Evolutionary conservation across 139 green algal genomes (phyloP), one percentile per base, ranked within the genome.

Genomic region (Picochlorum sp.): DNA sequence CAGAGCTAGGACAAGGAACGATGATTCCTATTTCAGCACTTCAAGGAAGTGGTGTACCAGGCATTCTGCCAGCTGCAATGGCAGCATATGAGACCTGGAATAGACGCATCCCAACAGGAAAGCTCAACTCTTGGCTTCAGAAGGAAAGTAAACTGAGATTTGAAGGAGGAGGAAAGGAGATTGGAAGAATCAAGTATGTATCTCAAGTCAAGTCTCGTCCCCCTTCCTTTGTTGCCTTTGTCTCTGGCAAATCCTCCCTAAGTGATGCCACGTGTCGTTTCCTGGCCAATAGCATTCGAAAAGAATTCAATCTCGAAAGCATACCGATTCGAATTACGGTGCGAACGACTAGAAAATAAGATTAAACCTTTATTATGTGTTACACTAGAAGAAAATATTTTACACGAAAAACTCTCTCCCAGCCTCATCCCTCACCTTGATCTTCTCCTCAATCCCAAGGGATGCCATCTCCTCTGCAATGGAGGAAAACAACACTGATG

Each of bases 161-260:
- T 23, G 9, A 18, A 7, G 71, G 70, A 3, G 79, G 73, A n/a
- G 71, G 67, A 7, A 73, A 66, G 11, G 65, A 73, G n/a, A 20
- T 83, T 30, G 41, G 28, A 3, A 69, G 84, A 10, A 57, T 92
- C 28, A 83, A 80, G 45, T 94, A 85, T 74, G 60, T 89, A 16
- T 11, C 49, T 3, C 83, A 91, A 75, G 64, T 90, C 15, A 85
- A 84, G 59, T 54, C 76, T 2, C 73, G 87, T 3, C 87, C 87
- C 11, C 87, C 87, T n/a, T 85, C 79, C 7, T 94, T 95, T 78
- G 73, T 70, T 6, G 73, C 75, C 8, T 89, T 83, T 51, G 37
- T 90, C 44, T 57, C 59, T 8, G 82, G 84, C 21, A 73, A 26
- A 23, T 38, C 60, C 0, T 31, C 31, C 10, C 34, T 79, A 20